A percentile compares a stretch with the other conserved stretches of the same genome.
Conservation (phyloP, 140 eudicot genomes). For the Anethum foeniculum region DNA sequence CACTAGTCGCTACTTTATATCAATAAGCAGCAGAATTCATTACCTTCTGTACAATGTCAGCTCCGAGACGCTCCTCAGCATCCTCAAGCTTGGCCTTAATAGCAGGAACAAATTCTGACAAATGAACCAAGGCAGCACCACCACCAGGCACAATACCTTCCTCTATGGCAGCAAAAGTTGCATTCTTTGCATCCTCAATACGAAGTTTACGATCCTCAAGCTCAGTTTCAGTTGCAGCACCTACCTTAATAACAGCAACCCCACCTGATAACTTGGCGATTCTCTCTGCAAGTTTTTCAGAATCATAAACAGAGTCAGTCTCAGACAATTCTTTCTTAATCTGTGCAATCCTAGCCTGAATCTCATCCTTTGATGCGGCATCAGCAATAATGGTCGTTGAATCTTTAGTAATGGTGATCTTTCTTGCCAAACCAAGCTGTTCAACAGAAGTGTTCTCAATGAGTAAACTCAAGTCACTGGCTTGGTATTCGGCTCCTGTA, state of each 20-base stretch:
- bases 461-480: constrained; percentile 57
- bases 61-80: constrained; percentile 78
- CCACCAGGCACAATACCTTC: constrained; percentile 94
- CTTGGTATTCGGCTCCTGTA: constrained; percentile 83
- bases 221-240: constrained; percentile 87
- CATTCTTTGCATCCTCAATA: constrained; percentile 81
- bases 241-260: constrained; percentile 79
- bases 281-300: constrained; percentile 74
- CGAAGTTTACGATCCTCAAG: constrained; percentile 79
- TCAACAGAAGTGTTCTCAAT: constrained; percentile 56
- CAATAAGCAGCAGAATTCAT: not conserved
- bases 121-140: constrained; percentile 80
- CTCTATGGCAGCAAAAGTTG: constrained; percentile 88
- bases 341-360: constrained; percentile 74
- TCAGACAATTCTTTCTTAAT: constrained; percentile 60
- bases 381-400: constrained; percentile 86
- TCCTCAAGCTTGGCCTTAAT: constrained; percentile 65
- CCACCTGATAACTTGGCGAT: constrained; percentile 84
- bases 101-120: constrained; percentile 58
- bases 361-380: constrained; percentile 81
- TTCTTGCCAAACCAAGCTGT: constrained; percentile 66
- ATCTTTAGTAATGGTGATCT: constrained; percentile 57
- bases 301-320: constrained; percentile 62
- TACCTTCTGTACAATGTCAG: constrained; percentile 76
- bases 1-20: not conserved